Evolutionary conservation across 768 basidiomycete genomes (phyloP), one percentile per base, ranked within the genome.

Genomic region (Pleurotus djamor): DNA sequence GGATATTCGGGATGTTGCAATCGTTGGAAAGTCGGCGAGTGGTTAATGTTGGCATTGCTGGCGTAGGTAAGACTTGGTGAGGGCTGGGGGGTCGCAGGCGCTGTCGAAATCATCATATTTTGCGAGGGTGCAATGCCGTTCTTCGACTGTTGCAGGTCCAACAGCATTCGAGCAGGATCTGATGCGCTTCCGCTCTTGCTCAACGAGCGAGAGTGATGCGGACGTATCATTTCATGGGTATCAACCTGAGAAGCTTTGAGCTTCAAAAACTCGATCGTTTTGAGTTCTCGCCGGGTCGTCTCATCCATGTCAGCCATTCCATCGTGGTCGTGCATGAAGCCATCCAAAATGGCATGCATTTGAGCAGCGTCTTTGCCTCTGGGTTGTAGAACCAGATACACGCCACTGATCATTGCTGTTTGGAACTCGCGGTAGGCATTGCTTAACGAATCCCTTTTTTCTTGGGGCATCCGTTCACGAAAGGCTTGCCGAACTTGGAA

Each of bases 381-480:
- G 2, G 91, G 92, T 61, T 94, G 85, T 33, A 94, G 76, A 52
- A 91, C 85, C 52, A 94, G 83, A 68, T 92, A 92, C 54, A 95
- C 92, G 9, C 93, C 90, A 62, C 89, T 88, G 57, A 94, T 89
- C 91, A 95, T 92, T 8, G 91, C 89, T 7, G 90, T 88, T 69
- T 93, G 92, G 72, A 94, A 94, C 66, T 93, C 92, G 58, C 92
- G 79, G 67, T 93, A 94, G 5, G 89, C 89, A 62, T 90, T 92
- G 65, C 91, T 86, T 33, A 92, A 79, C 50, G 89, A 87, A 64
- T 84, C 84, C 21, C 82, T 83, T 12, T 82, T 83, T 67, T 89
- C 88, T 65, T 81, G 82, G 0, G 86, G 79, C 59, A 85, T 79
- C 28, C 76, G 72, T 59, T 85, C 79, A 60, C 86, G 78, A 68